Conservation (phyloP, 2,329 filamentous ascomycete species). For the Aspergillus fijiensis region DNA sequence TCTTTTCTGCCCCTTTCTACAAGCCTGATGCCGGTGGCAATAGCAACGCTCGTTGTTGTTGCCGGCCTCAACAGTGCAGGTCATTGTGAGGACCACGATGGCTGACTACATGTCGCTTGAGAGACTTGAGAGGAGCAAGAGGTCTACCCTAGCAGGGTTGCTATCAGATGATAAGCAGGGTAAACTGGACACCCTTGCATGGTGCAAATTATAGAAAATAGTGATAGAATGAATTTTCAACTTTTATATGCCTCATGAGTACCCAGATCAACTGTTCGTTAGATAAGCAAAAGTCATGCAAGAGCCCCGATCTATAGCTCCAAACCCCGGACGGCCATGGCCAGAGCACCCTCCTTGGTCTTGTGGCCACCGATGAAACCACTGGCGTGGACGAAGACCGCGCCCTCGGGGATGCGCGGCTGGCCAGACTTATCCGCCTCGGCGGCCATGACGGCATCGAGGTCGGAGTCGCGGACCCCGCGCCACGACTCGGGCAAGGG, state of each 20-base stretch:
- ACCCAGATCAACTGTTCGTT: neutral
- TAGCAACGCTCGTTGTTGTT: too few relatives aligned
- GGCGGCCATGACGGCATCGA: slow-evolving; percentile 60
- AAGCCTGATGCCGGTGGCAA: too few relatives aligned
- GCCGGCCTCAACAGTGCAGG: too few relatives aligned
- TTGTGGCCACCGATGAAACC: slow-evolving; percentile 97
- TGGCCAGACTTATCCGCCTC: slow-evolving; percentile 42
- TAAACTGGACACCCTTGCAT: too few relatives aligned
- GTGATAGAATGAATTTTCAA: too few relatives aligned
- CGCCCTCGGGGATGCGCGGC: slow-evolving; percentile 50
- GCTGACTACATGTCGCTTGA: too few relatives aligned
- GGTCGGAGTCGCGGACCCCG: slow-evolving; percentile 80
- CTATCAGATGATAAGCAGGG: too few relatives aligned
- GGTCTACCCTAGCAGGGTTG: too few relatives aligned
- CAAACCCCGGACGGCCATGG: slow-evolving; percentile 65
- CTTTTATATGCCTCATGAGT: neutral
- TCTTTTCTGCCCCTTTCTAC: too few relatives aligned
- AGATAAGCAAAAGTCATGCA: neutral
- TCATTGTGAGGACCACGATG: too few relatives aligned
- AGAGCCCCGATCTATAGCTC: slow-evolving; percentile 20
- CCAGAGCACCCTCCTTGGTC: slow-evolving; percentile 81
- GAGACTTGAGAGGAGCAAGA: too few relatives aligned
- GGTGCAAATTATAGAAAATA: too few relatives aligned
- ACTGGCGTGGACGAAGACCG: slow-evolving; percentile 89
- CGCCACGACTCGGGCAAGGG: slow-evolving; percentile 89